These are phyloP conservation scores for Achaetomium macrosporum DNA, from an alignment of 2,329 filamentous ascomycete genomes.

Conservation along the genomic window DNA sequence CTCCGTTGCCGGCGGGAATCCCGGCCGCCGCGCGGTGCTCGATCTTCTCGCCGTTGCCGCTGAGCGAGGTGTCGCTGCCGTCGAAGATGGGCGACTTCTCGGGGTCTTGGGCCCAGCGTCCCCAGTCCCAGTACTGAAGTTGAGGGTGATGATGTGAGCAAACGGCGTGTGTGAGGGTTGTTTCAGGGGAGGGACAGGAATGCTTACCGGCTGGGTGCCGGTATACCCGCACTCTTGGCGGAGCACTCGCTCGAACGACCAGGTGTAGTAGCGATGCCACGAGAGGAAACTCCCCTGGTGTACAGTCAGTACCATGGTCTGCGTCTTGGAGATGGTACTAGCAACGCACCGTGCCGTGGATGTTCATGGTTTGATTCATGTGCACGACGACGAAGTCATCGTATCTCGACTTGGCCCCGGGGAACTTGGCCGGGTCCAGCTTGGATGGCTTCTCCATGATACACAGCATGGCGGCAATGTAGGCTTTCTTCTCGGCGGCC, in stretches of 20 bases:
- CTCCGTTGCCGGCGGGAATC: slow-evolving; percentile 45
- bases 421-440: slow-evolving; percentile 26
- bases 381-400: slow-evolving; percentile 36
- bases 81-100: slow-evolving; percentile 48
- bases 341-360: slow-evolving; percentile 27
- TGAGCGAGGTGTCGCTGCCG: slow-evolving; percentile 45
- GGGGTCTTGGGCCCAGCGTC: slow-evolving; percentile 39
- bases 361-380: slow-evolving; percentile 31
- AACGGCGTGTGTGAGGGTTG: background rate
- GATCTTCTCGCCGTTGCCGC: slow-evolving; percentile 40
- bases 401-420: slow-evolving; percentile 30
- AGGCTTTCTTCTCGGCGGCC: slow-evolving; percentile 26
- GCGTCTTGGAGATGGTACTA: too few relatives aligned
- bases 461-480: slow-evolving; percentile 32
- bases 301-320: background rate
- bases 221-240: slow-evolving; percentile 38
- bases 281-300: slow-evolving; percentile 34
- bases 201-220: slow-evolving; percentile 34
- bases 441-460: slow-evolving; percentile 31
- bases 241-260: slow-evolving; percentile 35
- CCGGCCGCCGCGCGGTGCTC: slow-evolving; percentile 24
- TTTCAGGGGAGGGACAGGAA: background rate
- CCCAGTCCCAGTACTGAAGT: slow-evolving; percentile 48
- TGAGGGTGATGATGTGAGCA: slow-evolving; percentile 1
- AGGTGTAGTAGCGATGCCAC: slow-evolving; percentile 40